Evolutionary conservation across 2,329 filamentous ascomycete genomes (phyloP), one percentile per base, ranked within the genome.

Genomic region (Acephala macrosclerotiorum): DNA sequence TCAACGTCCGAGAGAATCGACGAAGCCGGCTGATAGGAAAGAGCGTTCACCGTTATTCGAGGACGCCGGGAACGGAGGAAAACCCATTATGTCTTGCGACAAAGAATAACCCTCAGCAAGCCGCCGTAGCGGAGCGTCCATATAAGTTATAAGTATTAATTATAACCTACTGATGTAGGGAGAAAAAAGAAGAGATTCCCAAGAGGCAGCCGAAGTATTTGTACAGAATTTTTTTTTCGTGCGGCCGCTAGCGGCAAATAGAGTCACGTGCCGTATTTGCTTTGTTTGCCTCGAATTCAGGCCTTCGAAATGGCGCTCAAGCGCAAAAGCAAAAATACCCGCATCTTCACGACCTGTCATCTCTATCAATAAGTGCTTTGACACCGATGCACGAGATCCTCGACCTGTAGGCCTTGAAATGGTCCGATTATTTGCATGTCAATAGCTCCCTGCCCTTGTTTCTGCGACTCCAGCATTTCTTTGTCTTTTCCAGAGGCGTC

Each of bases 21-120:
- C 75, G 73, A 73, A 69, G 74, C 72, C 74, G 73, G 76, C 77
- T 80, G 79, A 73, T 79, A 78, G 77, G 78, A 79, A 80, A 80
- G 77, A 79, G 76, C 74, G 74, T 74, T 77, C 72, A 73, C 75
- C 72, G 73, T 79, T 73, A 63, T 61, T 80, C 78, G 69, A 78
- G 72, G 75, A 74, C 72, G 76, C 78, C 79, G 79, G 79, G 79
- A 81, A 80, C 79, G 79, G 78, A 78, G 75, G 77, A 72, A 75
- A 71, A 77, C 68, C 74, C 77, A 80, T 72, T 57, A 66, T 68
- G 62, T 61, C 67, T 67, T 63, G 66, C 61, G 65, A 66, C 65
- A 65, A 63, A 57, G 74, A 73, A 75, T 74, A 74, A 77, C 76
- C 75, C 78, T 77, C 77, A 80, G 78, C 78, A 79, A 77, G 78